Evolutionary conservation across 176 grass and related monocot species (phyloP), one percentile per base, ranked within the genome.

Genomic region (Cenchrus purpureus): DNA sequence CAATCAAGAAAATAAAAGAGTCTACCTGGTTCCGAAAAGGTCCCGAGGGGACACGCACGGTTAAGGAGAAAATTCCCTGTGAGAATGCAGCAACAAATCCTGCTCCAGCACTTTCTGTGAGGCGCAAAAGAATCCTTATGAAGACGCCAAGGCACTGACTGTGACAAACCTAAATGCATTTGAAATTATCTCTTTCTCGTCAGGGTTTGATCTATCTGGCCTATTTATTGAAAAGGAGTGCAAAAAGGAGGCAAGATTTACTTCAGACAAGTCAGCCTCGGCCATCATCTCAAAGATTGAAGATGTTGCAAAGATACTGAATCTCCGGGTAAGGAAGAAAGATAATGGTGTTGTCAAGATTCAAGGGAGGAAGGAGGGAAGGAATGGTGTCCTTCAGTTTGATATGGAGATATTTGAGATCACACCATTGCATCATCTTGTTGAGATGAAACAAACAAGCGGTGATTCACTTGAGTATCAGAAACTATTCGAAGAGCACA

Each of bases 11-110:
- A 87, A 97, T 97, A 62, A 92, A 89, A 68, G 86, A 85, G 77
- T 92, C 87, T 63, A 87, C 88, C 54, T 97, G 95, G 95, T 92
- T 94, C 74, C 87, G 86, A 15, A 97, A 89, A 72, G 92, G 92
- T 49, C 86, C 87, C 78, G 71, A 40, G 10, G 88, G 63, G 20
- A 84, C 20, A 70, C 45, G 51, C 68, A 45, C 52, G 16, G 77
- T 74, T 31, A 93, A 83, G 77, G 74, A 82, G 61, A 86, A 73
- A 89, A 68, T 29, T 68, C 53, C 16, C 17, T 64, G 34, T 22
- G 86, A 82, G 60, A 84, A 63, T 67, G 65, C 31, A 31, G 1
- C 31, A 31, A 31, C 31, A 31, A 31, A 68, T 81, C 12, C 51
- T 68, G 13, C 61, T 61, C 34, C 73, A 8, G 7, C 17, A 12